Base-by-base conservation (phyloP, 1,139 yeast genomes). In the Geotrichum cucujoidarum region DNA sequence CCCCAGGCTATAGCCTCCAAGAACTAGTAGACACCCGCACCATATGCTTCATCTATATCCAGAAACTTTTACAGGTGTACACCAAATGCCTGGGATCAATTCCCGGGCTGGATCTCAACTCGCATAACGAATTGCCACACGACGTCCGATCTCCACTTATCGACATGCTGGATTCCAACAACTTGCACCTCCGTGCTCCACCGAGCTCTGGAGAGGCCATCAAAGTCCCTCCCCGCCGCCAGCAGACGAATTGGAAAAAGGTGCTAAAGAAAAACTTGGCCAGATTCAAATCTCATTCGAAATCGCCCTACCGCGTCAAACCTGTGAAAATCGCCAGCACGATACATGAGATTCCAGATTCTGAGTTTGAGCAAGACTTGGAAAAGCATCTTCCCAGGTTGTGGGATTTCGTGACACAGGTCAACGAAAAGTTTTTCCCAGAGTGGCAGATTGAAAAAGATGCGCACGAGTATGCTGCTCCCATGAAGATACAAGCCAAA, bases 21-120 rank as follows among this genome's bases (percentile, higher is more conserved):
- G 44, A 40, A 20, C 31, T 40, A 8, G 22, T 32, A n/a, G 30
- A 32, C 6, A 40, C 44, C 18, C 44, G 44, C 22, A 6, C 37
- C 4, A 18, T 32, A 20, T 40, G 44, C 14, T 40, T 40, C 14
- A 14, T 17, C n/a, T 32, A 40, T 17, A 32, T 40, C 11, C 44
- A 33, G 8, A 40, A 40, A 22, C 38, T 40, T n/a, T 10, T 40
- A n/a, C 27, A 40, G 29, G 21, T 40, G 10, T 33, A 32, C 21
- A 32, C n/a, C 21, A 14, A 17, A 11, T 32, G 32, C n/a, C 22
- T 20, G 8, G 17, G 7, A 10, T 6, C n/a, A 7, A 21, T 35
- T 20, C 38, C 38, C 11, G 17, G 16, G 4, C 25, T 20, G 4
- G 20, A 18, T 17, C 4, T 18, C 4, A 17, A 16, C 4, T 32